Conservation (phyloP, 208 protist species). For the Crithidia bombi region DNA sequence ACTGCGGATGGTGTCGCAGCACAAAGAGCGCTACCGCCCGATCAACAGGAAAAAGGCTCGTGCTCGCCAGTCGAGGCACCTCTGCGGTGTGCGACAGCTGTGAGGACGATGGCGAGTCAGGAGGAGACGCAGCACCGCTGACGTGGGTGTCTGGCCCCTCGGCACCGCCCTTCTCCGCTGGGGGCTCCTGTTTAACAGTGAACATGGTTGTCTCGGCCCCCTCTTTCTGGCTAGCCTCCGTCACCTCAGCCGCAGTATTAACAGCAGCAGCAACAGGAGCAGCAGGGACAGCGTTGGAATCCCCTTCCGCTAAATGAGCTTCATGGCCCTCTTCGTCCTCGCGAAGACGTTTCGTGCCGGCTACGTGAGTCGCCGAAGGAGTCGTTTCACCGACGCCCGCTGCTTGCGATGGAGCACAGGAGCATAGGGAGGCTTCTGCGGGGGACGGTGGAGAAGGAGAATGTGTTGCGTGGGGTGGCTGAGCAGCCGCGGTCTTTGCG, state of each 20-base stretch:
- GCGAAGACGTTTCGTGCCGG: background rate
- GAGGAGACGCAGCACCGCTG: background rate
- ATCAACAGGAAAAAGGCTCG: constrained; percentile 59
- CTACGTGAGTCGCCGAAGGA: background rate
- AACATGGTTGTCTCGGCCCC: background rate
- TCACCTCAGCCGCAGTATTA: background rate
- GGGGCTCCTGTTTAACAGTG: background rate
- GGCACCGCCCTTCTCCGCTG: background rate
- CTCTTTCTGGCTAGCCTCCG: too few species aligned
- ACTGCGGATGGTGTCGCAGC: constrained; percentile 72
- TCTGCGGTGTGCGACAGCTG: background rate
- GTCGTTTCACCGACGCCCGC: background rate
- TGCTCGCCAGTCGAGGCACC: constrained; percentile 15
- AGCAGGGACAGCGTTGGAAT: background rate
- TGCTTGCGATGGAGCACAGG: background rate
- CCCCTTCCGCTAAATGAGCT: background rate
- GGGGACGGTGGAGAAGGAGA: background rate
- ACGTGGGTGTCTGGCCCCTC: background rate
- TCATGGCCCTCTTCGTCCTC: background rate
- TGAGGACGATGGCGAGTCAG: background rate
- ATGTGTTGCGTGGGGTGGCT: background rate
- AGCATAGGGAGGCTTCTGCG: too few species aligned
- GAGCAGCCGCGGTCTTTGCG: background rate
- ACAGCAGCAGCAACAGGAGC: background rate
- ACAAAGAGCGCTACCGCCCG: constrained; percentile 51